These are phyloP conservation scores for Capronia americana DNA, from an alignment of 2,329 filamentous ascomycete species.

Conservation along the genomic window DNA sequence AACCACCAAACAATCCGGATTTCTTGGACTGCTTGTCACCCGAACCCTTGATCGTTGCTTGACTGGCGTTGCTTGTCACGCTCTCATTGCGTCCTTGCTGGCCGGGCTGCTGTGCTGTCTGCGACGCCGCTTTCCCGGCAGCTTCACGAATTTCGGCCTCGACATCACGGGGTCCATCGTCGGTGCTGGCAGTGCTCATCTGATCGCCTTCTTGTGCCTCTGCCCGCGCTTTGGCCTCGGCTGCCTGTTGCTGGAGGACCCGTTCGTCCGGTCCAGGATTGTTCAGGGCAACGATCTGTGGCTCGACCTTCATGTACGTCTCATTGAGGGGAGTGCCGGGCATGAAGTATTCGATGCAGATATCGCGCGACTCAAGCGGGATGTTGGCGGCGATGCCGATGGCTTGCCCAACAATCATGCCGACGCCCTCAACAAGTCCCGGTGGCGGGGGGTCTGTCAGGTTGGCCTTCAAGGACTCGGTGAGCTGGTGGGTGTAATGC, in stretches of 20 bases:
- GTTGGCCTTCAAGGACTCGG: conserved; percentile 72
- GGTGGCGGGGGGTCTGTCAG: conserved; percentile 77
- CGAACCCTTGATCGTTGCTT: conserved; percentile 32
- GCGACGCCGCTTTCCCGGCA: conserved; percentile 32
- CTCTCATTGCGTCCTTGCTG: conserved; percentile 29
- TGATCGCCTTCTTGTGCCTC: conserved; percentile 37
- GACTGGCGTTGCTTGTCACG: conserved; percentile 30
- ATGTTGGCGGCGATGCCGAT: conserved; percentile 84
- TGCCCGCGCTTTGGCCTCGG: conserved; percentile 25
- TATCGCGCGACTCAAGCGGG: conserved; percentile 88
- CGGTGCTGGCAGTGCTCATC: conserved; percentile 34
- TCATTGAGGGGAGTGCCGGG: conserved; percentile 74
- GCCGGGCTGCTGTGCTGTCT: conserved; percentile 23
- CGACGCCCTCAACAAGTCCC: conserved; percentile 84
- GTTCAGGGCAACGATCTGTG: conserved; percentile 66
- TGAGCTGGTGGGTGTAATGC: conserved; percentile 71
- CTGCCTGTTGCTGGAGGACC: conserved; percentile 25
- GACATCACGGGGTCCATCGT: conserved; percentile 37
- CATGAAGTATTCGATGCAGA: conserved; percentile 82
- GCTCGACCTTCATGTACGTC: conserved; percentile 84
- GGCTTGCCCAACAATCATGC: conserved; percentile 91
- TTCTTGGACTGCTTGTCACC: conserved; percentile 47
- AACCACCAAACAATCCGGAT: conserved; percentile 49
- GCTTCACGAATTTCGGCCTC: conserved; percentile 37
- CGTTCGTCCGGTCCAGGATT: conserved; percentile 44